phyloP scores from a whole-genome alignment of 805 yeast species.

The Saccharomycodes ludwigii region DNA sequence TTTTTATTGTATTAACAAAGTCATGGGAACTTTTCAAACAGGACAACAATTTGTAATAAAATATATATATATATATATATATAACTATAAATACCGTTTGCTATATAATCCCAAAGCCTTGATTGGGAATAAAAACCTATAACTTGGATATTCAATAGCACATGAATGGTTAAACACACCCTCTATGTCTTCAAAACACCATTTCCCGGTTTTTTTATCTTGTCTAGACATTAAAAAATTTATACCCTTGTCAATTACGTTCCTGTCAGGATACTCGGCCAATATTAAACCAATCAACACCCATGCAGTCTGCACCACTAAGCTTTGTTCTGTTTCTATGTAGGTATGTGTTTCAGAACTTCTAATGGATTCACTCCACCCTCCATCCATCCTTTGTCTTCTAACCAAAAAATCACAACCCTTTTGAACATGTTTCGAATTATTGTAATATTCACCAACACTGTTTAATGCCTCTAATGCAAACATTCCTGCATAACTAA shows the following conservation, averaged over 20 bases:
- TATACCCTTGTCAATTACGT: constrained; percentile 53
- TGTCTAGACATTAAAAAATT: constrained; percentile 55
- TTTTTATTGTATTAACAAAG: constrained; percentile 68
- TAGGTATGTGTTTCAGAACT: constrained; percentile 73
- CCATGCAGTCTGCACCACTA: constrained; percentile 91
- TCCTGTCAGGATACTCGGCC: constrained; percentile 66
- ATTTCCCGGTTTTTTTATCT: constrained; percentile 55
- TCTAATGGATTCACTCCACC: constrained; percentile 95
- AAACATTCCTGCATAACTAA: constrained; percentile 93
- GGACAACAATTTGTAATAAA: constrained; percentile 34
- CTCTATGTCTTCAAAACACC: constrained; percentile 74
- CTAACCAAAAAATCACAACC: constrained; percentile 80
- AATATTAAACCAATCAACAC: constrained; percentile 68
- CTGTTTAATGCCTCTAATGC: constrained; percentile 85
- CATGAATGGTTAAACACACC: constrained; percentile 94
- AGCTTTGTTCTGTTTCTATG: constrained; percentile 48
- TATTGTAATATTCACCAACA: constrained; percentile 49
- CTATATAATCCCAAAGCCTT: constrained; percentile 79
- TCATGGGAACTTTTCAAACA: constrained; percentile 82
- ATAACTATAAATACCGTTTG: constrained; percentile 10
- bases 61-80: neutral
- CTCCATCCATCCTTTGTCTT: constrained; percentile 80
- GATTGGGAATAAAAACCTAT: constrained; percentile 77
- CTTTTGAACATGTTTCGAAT: constrained; percentile 44
- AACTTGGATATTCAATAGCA: constrained; percentile 93